Evolutionary conservation across 1,139 yeast species (phyloP).

Genomic region (Yamadazyma aaseri): DNA sequence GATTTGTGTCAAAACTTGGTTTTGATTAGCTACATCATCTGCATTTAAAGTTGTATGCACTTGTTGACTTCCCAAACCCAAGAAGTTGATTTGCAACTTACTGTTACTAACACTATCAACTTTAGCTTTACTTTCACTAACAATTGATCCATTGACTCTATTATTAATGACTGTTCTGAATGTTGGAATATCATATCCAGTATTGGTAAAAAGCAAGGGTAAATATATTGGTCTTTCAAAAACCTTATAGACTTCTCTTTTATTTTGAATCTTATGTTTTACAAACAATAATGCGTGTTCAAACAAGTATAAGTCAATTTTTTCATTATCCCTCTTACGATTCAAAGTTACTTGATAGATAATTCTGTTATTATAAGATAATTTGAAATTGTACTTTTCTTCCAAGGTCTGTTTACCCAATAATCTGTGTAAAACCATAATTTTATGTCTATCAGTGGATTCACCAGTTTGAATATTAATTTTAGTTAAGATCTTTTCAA

Average conservation of each 20-base stretch:
- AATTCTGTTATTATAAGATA: conserved; percentile 80
- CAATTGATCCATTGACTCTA: conserved; percentile 37
- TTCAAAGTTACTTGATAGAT: conserved; percentile 71
- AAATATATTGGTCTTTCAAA: conserved; percentile 91
- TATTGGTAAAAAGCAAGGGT: conserved; percentile 73
- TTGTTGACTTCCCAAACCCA: conserved; percentile 46
- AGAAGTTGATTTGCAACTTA: conserved; percentile 48
- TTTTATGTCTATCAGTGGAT: conserved; percentile 88
- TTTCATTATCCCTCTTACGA: conserved; percentile 72
- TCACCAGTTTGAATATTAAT: conserved; percentile 92
- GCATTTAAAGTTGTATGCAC: conserved; percentile 47
- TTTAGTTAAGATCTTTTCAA: conserved; percentile 72
- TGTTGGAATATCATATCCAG: conserved; percentile 76
- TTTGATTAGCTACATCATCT: conserved; percentile 62
- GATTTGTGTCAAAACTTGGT: conserved; percentile 76
- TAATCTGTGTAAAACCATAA: conserved; percentile 78
- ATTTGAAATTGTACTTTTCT: conserved; percentile 55
- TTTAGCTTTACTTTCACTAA: conserved; percentile 38
- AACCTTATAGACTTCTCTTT: conserved; percentile 88
- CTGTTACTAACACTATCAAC: conserved; percentile 29
- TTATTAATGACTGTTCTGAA: conserved; percentile 46
- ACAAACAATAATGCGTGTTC: conserved; percentile 88
- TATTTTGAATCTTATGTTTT: conserved; percentile 82
- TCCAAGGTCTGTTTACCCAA: conserved; percentile 82
- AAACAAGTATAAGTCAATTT: conserved; percentile 78